Evolutionary conservation across 208 protist species (phyloP).

Genomic region (Wallacemonas sp.): DNA sequence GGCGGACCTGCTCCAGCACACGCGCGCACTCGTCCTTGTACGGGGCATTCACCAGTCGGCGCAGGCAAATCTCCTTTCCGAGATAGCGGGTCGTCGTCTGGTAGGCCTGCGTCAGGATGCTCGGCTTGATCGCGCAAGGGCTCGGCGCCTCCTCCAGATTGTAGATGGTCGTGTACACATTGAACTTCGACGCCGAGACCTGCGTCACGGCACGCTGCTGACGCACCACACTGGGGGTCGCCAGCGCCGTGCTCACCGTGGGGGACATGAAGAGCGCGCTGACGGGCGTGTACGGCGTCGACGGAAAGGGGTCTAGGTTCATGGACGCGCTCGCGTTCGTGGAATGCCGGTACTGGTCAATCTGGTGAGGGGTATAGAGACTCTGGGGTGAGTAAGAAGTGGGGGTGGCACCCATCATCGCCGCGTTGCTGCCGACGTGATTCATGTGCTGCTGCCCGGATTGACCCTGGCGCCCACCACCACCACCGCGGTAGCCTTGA

Average conservation of each 20-base stretch:
- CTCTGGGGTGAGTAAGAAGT: conserved; percentile 57
- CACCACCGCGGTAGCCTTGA: conserved; percentile 9
- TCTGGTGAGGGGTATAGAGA: conserved; percentile 64
- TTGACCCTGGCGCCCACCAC: conserved; percentile 13
- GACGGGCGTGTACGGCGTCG: conserved; percentile 79
- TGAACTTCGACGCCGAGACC: conserved; percentile 85
- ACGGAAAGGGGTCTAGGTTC: conserved; percentile 70
- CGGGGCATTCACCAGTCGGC: conserved; percentile 65
- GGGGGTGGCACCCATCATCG: conserved; percentile 24
- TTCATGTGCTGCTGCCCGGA: conserved; percentile 12
- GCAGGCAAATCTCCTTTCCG: conserved; percentile 77
- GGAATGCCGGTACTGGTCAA: conserved; percentile 54
- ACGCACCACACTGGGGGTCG: conserved; percentile 32
- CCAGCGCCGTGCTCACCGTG: conserved; percentile 52
- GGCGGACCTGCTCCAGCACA: conserved; percentile 58
- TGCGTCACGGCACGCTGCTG: conserved; percentile 59
- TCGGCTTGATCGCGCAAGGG: conserved; percentile 58
- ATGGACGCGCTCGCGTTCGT: conserved; percentile 51
- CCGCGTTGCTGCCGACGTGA: conserved; percentile 10
- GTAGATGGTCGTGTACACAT: conserved; percentile 87
- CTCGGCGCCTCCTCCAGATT: conserved; percentile 77
- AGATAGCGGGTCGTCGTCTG: conserved; percentile 75
- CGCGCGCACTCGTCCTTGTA: conserved; percentile 52
- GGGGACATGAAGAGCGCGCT: conserved; percentile 76
- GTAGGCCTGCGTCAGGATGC: conserved; percentile 73